Conservation (phyloP, 2,329 filamentous ascomycete species). For the Myotisia sp. region DNA sequence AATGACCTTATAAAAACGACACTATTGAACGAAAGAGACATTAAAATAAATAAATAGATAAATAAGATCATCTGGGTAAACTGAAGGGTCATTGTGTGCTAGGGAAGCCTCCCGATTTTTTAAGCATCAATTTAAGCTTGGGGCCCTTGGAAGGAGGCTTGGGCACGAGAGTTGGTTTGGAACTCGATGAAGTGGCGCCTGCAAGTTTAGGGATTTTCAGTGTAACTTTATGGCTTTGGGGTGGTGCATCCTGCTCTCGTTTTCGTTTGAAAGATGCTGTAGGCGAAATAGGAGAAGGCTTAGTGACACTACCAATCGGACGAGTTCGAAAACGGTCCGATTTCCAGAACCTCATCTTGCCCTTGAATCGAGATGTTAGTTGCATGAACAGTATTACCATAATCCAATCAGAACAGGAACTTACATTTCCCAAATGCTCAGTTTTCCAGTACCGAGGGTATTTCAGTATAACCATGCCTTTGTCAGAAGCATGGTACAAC, state of each 20-base stretch:
- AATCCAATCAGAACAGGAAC: constrained; percentile 6
- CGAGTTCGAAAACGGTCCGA: constrained; percentile 27
- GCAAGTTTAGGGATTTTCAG: constrained; percentile 29
- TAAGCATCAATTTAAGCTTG: constrained; percentile 31
- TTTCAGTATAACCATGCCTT: constrained; percentile 36
- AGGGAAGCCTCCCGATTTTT: constrained; percentile 8
- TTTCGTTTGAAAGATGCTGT: constrained; percentile 23
- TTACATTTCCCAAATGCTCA: constrained; percentile 39
- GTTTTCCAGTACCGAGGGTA: constrained; percentile 45
- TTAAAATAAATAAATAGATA: not conserved
- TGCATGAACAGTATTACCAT: not conserved
- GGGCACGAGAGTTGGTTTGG: constrained; percentile 15
- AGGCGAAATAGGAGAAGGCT: constrained; percentile 4
- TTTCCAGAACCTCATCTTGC: constrained; percentile 30
- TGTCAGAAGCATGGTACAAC: constrained; percentile 40
- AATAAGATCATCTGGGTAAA: constrained; percentile 1
- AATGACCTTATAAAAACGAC: too few relatives aligned
- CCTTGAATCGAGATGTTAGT: constrained; percentile 15
- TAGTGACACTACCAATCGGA: constrained; percentile 13
- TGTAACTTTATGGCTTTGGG: constrained; percentile 26
- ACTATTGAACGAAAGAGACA: too few relatives aligned
- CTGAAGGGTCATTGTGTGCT: not conserved
- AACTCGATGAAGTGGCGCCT: constrained; percentile 16
- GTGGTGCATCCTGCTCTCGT: constrained; percentile 23
- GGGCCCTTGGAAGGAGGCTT: constrained; percentile 17